These are phyloP conservation scores for Fremontodendron californicum DNA, from an alignment of 345 rosid genomes.

Conservation along the genomic window DNA sequence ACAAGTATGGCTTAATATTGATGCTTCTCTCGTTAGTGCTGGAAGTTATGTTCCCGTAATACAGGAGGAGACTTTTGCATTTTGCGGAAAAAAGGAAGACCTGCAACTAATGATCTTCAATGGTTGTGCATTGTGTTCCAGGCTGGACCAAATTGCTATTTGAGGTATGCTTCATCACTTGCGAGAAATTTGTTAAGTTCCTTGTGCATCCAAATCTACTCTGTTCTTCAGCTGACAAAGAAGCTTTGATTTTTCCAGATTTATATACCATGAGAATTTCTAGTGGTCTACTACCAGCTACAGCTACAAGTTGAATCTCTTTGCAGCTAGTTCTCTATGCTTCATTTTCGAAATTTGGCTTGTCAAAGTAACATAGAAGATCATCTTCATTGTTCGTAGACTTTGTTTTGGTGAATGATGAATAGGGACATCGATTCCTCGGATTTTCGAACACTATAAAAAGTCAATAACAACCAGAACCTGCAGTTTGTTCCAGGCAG, in stretches of 20 bases:
- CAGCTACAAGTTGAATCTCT: background rate
- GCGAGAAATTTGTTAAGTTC: background rate
- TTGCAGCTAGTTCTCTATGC: background rate
- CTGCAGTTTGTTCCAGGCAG: too few relatives aligned
- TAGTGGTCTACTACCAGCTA: background rate
- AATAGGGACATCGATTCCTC: background rate
- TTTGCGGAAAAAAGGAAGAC: background rate
- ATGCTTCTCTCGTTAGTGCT: background rate
- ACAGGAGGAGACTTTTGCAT: too few relatives aligned
- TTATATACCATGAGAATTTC: background rate
- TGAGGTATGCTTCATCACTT: background rate
- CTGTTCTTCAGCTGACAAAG: background rate
- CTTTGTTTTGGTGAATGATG: background rate
- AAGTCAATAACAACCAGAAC: too few relatives aligned
- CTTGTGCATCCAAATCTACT: background rate
- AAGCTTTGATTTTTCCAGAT: background rate
- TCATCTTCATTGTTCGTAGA: background rate
- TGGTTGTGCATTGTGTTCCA: background rate
- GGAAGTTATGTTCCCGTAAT: background rate
- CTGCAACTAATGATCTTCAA: background rate
- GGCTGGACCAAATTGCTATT: background rate
- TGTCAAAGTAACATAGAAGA: background rate
- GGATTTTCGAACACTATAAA: background rate
- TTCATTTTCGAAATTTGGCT: background rate
- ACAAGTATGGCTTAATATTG: background rate